Evolutionary conservation across 2,329 filamentous ascomycete species (phyloP).

Genomic region (Aspergillus felis): DNA sequence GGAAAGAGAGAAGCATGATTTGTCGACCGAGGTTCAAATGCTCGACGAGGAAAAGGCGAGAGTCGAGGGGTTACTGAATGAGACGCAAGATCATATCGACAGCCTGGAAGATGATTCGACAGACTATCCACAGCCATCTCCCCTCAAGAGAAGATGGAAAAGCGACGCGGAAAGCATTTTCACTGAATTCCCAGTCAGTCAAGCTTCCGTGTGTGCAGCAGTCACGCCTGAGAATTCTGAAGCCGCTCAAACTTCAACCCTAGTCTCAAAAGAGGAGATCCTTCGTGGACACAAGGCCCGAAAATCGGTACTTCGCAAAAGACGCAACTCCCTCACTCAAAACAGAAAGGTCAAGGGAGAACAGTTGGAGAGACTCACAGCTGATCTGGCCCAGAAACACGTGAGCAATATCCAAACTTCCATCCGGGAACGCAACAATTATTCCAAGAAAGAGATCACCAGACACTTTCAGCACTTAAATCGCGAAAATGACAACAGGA

Average conservation of each 20-base stretch:
- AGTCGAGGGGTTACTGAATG: background rate
- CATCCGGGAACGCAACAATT: conserved; percentile 7
- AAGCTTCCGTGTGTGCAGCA: no score
- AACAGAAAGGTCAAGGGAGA: conserved; percentile 19
- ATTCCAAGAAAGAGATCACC: conserved; percentile 5
- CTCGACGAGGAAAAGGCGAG: background rate
- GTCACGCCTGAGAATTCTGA: background rate
- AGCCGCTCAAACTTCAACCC: no score
- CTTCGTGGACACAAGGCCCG: background rate
- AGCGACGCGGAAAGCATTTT: background rate
- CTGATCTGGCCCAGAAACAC: conserved; percentile 24
- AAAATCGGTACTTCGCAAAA: no score
- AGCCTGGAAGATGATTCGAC: background rate
- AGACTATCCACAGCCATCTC: background rate
- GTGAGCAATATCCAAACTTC: conserved; percentile 8
- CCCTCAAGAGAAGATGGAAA: background rate
- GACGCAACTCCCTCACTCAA: background rate
- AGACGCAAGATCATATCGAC: background rate
- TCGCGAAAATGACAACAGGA: conserved; percentile 16
- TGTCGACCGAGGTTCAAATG: background rate
- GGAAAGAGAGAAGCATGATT: background rate
- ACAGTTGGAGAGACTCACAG: conserved; percentile 37
- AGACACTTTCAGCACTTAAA: background rate
- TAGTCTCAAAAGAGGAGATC: background rate
- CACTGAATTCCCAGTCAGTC: background rate